Base-by-base conservation (phyloP, 257 asterid species). In the Solanum tarijense region DNA sequence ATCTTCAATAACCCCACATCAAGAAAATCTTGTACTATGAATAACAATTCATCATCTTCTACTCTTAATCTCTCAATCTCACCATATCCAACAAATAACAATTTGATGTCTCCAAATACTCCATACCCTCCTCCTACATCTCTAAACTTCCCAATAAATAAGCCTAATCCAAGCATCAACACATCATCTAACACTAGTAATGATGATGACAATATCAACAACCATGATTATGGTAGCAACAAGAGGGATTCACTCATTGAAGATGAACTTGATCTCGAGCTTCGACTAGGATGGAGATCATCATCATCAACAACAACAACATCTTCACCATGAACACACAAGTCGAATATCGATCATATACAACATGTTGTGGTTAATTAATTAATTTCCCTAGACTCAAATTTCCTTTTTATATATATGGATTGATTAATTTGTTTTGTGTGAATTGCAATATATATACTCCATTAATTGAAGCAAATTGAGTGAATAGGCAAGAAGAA, bases 201-300 rank as follows among this genome's bases (percentile, higher is more conserved):
- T 65, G 76, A 38, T 55, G n/a, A 83, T 65, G 58, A 36, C 34
- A 10, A 58, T 48, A 48, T 14, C 25, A 84, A 62, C 29, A 55
- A 83, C 23, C 41, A 58, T 32, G 46, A 83, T 34, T 31, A 83
- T 83, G 46, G 72, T 83, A 34, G 12, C 71, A 58, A 21, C 75
- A 46, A 1, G 23, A 55, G 48, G 13, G 76, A 88, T 36, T 74
- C 85, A 5, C 62, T 68, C 75, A 34, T 41, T 3, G 91, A 88
- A 36, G 93, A 92, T 85, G 92, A 90, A 85, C 39, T 93, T 31
- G 94, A 93, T 83, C 84, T 93, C n/a, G 95, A 91, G 86, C 92
- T 93, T 68, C 94, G 94, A 13, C 84, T 93, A 83, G 95, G 95
- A 81, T 87, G 91, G 23, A 85, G 88, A 52, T 85, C 88, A 35